Base-by-base conservation (phyloP, 2,329 filamentous ascomycete genomes). In the Chalaropsis thielavioides region DNA sequence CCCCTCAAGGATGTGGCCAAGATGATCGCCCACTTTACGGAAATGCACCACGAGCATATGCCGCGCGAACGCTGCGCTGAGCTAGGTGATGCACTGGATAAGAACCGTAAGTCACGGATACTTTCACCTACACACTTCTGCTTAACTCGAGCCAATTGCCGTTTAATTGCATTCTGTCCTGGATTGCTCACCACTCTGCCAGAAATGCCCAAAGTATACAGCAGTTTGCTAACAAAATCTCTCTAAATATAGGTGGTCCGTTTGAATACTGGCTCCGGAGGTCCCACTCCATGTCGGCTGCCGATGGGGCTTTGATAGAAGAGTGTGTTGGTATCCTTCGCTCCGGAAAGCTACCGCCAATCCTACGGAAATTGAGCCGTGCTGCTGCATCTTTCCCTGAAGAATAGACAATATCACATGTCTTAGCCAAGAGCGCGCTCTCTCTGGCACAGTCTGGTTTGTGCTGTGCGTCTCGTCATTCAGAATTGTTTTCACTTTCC, bases 201-300 rank as follows among this genome's bases (percentile, higher is more conserved):
- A 56, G 22, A 13, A 59, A 17, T n/a, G 31, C 31, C 27, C 5
- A n/a, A n/a, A n/a, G n/a, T n/a, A n/a, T n/a, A 49, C 38, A 1
- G 15, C n/a, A 11, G 5, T 3, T 56, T 49, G 44, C 64, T 66
- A 66, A 66, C 31, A 24, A 46, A 10, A n/a, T 22, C 2, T 59
- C 61, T 62, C 11, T 38, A 27, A 3, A 35, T 58, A 19, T 41
- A 77, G 75, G 74, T 5, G 77, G 77, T 0, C 77, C 77, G 0
- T 78, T 79, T 66, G 74, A 77, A 70, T 78, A 79, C 69, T 79
- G 77, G 77, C 71, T 79, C n/a, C 73, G 74, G 10, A 72, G 74
- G 44, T 77, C 77, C 4, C 74, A 75, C 51, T 69, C 69, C 3
- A 74, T 76, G 66, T 73, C 75, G 22, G 69, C 76, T 10, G 70